A percentile compares a stretch with the other conserved stretches of the same genome.
phyloP scores from a whole-genome alignment of 768 basidiomycete species.

The Tubosaeta brunneosetosa region DNA sequence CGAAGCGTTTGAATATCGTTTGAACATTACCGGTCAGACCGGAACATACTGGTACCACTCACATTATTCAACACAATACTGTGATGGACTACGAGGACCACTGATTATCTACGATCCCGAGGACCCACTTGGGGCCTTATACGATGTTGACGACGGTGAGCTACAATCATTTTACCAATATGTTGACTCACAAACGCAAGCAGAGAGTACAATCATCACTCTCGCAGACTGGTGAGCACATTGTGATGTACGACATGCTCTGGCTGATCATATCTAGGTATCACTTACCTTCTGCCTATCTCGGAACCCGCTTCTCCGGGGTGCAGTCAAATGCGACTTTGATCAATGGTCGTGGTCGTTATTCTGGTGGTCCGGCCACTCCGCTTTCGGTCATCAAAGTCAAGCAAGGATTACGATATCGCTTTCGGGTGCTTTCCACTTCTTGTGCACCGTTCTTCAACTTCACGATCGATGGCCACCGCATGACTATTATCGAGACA shows the following conservation, averaged over 20 bases:
- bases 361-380: background rate
- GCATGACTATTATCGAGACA: background rate
- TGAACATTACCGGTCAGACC: conserved; percentile 20
- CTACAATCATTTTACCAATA: background rate
- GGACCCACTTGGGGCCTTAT: too few relatives aligned
- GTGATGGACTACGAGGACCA: conserved; percentile 23
- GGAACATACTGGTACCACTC: conserved; percentile 44
- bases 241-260: background rate
- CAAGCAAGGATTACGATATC: background rate
- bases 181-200: background rate
- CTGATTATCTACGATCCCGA: conserved; percentile 38
- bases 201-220: conserved; percentile 18
- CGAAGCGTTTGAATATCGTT: conserved; percentile 36
- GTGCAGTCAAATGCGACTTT: conserved; percentile 35
- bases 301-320: conserved; percentile 7
- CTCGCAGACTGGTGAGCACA: conserved; percentile 39
- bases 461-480: background rate
- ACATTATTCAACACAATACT: conserved; percentile 45
- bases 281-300: conserved; percentile 23
- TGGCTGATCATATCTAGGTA: conserved; percentile 25
- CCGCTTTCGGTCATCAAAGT: background rate
- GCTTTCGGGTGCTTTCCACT: background rate
- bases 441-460: background rate
- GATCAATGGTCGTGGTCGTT: conserved; percentile 21
- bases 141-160: conserved; percentile 33